These are phyloP conservation scores for Cephalotrichum gorgonifer DNA, from an alignment of 2,329 filamentous ascomycete genomes.

Conservation along the genomic window DNA sequence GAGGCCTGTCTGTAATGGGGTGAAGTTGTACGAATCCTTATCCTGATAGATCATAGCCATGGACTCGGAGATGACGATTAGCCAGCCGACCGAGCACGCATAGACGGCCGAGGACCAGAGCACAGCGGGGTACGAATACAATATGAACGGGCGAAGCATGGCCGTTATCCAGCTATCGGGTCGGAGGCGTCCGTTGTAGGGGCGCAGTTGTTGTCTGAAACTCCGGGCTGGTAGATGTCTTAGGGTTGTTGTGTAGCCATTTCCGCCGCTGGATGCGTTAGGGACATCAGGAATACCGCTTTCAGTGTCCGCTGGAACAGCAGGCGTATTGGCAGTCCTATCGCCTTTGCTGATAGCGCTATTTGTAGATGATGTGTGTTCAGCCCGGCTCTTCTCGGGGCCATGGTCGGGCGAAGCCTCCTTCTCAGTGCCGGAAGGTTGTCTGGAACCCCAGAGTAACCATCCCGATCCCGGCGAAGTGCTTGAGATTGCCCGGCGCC, in stretches of 20 bases:
- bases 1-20: constrained; percentile 67
- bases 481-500: not conserved
- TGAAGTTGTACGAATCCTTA: constrained; percentile 65
- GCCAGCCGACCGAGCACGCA: constrained; percentile 81
- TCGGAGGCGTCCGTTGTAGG: constrained; percentile 69
- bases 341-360: not conserved
- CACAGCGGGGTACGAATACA: constrained; percentile 80
- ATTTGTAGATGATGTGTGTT: not conserved
- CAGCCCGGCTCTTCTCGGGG: not conserved
- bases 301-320: not conserved
- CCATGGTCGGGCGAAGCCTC: not conserved
- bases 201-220: constrained; percentile 62
- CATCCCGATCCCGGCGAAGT: not conserved
- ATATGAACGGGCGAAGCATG: constrained; percentile 68
- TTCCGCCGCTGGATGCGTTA: constrained; percentile 10
- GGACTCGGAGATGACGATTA: constrained; percentile 88
- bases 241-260: constrained; percentile 60
- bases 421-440: not conserved
- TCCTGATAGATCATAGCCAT: constrained; percentile 71
- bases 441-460: not conserved
- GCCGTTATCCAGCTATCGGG: constrained; percentile 73
- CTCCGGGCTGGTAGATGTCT: constrained; percentile 57
- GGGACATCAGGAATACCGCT: not conserved
- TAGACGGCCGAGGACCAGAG: constrained; percentile 84
- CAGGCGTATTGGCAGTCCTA: not conserved